phyloP scores from a whole-genome alignment of 441 rosid species.

The Gossypium laxum region DNA sequence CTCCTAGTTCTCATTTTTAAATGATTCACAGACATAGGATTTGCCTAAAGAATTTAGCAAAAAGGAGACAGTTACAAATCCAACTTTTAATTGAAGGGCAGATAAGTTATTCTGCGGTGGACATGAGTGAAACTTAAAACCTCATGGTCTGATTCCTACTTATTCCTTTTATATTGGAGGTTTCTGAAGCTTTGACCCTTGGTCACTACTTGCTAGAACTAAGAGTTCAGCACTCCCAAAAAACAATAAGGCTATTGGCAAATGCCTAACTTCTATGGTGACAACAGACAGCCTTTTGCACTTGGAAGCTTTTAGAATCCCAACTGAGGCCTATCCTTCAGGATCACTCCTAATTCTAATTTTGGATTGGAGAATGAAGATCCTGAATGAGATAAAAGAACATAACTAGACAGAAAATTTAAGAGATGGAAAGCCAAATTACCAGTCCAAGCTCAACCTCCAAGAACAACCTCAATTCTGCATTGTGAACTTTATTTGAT shows the following conservation, averaged over 20 bases:
- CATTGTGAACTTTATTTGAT: conserved; percentile 36
- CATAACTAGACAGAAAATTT: not conserved
- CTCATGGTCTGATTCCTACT: not conserved
- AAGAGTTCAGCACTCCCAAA: not conserved
- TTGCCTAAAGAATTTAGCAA: not conserved
- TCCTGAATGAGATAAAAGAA: conserved; percentile 4
- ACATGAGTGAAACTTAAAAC: not conserved
- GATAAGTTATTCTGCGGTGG: not conserved
- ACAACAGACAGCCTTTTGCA: not conserved
- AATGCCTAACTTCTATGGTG: not conserved
- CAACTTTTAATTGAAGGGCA: not conserved
- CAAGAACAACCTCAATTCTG: conserved; percentile 42
- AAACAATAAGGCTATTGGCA: not conserved
- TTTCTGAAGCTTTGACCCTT: not conserved
- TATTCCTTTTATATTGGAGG: not conserved
- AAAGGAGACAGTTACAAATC: not conserved
- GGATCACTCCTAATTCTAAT: not conserved
- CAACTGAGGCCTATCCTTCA: not conserved
- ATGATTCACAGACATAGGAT: not conserved
- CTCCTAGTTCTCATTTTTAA: not conserved
- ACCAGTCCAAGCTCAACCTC: conserved; percentile 44
- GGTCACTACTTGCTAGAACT: not conserved
- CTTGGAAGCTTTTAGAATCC: not conserved
- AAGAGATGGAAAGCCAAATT: conserved; percentile 14
- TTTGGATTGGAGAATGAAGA: not conserved